Percentiles rank a stretch among this genome's conserved stretches.
Conservation (phyloP, 2,329 filamentous ascomycete species). For the Botrytis galanthina region DNA sequence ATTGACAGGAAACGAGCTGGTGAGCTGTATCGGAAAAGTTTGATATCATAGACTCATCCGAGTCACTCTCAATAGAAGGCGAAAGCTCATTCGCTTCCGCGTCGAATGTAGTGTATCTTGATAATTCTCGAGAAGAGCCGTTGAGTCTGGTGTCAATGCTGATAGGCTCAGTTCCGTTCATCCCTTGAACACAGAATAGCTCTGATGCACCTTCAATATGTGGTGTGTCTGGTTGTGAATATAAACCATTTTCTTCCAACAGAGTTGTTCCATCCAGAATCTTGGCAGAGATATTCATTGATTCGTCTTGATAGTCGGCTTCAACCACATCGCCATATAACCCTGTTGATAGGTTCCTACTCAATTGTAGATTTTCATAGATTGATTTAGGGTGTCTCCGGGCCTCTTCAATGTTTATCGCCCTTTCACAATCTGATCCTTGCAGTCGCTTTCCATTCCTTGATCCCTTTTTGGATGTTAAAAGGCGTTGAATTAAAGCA, state of each 20-base stretch:
- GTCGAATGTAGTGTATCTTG: not conserved
- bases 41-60: not conserved
- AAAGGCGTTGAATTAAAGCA: not conserved
- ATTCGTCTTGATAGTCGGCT: not conserved
- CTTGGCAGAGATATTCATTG: not conserved
- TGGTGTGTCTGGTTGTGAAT: not conserved
- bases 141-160: not conserved
- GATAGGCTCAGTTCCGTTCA: not conserved
- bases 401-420: not conserved
- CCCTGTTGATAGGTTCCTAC: not conserved
- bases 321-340: not conserved
- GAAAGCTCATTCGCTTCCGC: not conserved
- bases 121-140: not conserved
- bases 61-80: not conserved
- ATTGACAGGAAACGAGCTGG: not conserved
- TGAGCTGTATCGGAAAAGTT: not conserved
- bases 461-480: not conserved
- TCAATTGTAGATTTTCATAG: not conserved
- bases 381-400: not conserved
- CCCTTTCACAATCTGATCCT: not conserved
- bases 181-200: not conserved
- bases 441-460: not conserved
- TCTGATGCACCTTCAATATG: not conserved
- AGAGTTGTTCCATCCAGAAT: not conserved
- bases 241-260: not conserved